Evolutionary conservation across 1,139 yeast species (phyloP).

Genomic region (Yamadazyma songkhlaensis): DNA sequence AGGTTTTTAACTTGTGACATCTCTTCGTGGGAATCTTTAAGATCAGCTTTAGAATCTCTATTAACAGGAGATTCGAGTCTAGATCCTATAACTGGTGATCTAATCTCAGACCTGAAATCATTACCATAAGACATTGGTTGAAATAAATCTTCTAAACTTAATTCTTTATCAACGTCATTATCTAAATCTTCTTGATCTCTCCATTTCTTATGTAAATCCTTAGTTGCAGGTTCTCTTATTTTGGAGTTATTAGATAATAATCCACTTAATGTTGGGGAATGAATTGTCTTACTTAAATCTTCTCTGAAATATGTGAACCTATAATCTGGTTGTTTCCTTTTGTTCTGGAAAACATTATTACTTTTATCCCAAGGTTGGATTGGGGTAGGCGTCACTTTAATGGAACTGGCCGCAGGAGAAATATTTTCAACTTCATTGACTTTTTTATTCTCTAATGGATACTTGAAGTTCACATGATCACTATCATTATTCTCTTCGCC

Average conservation of each 20-base stretch:
- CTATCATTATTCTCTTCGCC: slow-evolving; percentile 1
- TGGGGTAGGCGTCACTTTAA: slow-evolving; percentile 69
- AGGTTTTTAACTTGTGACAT: slow-evolving; percentile 3
- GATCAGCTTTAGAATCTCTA: not conserved
- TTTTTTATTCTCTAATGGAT: slow-evolving; percentile 28
- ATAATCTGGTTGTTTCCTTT: slow-evolving; percentile 26
- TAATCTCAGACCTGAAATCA: not conserved
- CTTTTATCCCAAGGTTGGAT: slow-evolving; percentile 69
- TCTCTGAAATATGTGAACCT: slow-evolving; percentile 91
- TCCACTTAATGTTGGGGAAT: slow-evolving; percentile 87
- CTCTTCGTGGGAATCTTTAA: not conserved
- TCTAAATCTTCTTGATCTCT: slow-evolving; percentile 15
- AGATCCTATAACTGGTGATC: not conserved
- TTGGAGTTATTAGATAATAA: slow-evolving; percentile 33
- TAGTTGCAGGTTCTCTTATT: slow-evolving; percentile 9
- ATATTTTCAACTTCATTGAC: slow-evolving; percentile 64
- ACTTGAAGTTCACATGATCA: slow-evolving; percentile 7
- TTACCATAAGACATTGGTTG: slow-evolving; percentile 23
- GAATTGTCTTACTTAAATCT: slow-evolving; percentile 83
- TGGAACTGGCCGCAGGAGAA: slow-evolving; percentile 35
- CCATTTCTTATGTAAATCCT: slow-evolving; percentile 17
- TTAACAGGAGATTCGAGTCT: not conserved
- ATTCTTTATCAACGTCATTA: slow-evolving; percentile 5
- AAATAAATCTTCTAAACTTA: slow-evolving; percentile 28
- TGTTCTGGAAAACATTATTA: slow-evolving; percentile 26